These are phyloP conservation scores for Rhodomyrtus tomentosa DNA, from an alignment of 345 rosid genomes.

Conservation along the genomic window DNA sequence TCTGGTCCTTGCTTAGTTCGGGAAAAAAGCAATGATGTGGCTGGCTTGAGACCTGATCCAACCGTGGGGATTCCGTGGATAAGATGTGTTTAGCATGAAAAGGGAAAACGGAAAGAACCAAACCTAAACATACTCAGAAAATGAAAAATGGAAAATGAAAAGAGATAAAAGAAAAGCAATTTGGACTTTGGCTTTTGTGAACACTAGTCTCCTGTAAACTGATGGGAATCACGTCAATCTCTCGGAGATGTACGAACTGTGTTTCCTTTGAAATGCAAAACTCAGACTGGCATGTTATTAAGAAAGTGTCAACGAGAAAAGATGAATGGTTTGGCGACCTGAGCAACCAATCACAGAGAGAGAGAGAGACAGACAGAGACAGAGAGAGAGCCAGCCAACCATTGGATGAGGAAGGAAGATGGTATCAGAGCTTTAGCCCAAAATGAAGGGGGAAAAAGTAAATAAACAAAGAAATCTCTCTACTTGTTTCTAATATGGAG, in stretches of 20 bases:
- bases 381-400: not conserved
- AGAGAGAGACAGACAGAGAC: not conserved
- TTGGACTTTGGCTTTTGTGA: not conserved
- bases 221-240: not conserved
- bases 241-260: not conserved
- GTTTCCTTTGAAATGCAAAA: not conserved
- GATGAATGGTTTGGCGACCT: not conserved
- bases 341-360: not conserved
- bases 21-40: not conserved
- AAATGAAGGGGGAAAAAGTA: not conserved
- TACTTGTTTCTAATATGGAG: not conserved
- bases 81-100: not conserved
- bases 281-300: not conserved
- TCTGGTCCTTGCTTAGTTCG: not conserved
- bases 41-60: not conserved
- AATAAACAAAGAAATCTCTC: not conserved
- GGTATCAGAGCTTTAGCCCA: not conserved
- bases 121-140: constrained; percentile 3
- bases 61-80: not conserved
- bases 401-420: not conserved
- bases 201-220: not conserved
- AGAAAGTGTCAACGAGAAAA: not conserved
- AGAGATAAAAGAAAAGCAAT: not conserved
- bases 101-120: constrained; percentile 15
- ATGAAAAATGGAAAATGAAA: not conserved